Conservation (phyloP, 345 rosid genomes). For the Cardiospermum halicacabum region DNA sequence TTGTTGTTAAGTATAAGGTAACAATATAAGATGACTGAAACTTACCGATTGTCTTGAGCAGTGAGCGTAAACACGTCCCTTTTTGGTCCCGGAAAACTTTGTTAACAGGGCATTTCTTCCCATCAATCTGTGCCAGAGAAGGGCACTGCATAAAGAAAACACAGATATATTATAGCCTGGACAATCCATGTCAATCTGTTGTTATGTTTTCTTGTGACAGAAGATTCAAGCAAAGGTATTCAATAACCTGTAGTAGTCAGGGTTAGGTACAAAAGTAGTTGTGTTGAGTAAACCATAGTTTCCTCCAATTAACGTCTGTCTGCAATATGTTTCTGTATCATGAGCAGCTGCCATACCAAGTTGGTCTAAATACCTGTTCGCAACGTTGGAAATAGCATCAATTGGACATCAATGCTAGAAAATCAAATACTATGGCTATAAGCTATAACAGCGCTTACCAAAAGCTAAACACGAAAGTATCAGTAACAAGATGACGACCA, state of each 20-base stretch:
- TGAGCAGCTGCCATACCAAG: slow-evolving; percentile 68
- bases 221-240: neutral
- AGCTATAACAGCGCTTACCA: slow-evolving; percentile 44
- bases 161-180: slow-evolving; percentile 2
- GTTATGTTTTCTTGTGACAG: neutral
- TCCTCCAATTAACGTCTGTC: slow-evolving; percentile 87
- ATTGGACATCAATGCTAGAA: slow-evolving; percentile 7
- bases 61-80: slow-evolving; percentile 74
- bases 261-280: slow-evolving; percentile 75
- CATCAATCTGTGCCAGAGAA: slow-evolving; percentile 88
- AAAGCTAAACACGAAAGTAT: slow-evolving; percentile 88
- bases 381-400: neutral
- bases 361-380: slow-evolving; percentile 86
- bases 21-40: neutral
- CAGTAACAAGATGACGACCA: slow-evolving; percentile 67
- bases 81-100: slow-evolving; percentile 55
- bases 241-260: slow-evolving; percentile 80
- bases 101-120: slow-evolving; percentile 66
- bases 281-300: slow-evolving; percentile 82
- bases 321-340: slow-evolving; percentile 84
- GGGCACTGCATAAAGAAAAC: slow-evolving; percentile 56
- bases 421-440: neutral
- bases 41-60: slow-evolving; percentile 76
- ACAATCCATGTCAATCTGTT: neutral
- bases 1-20: neutral